Percentiles rank a stretch among this genome's conserved stretches.
phyloP scores from a whole-genome alignment of 352 stramenopile genomes.

The Phytophthora boehmeriae region DNA sequence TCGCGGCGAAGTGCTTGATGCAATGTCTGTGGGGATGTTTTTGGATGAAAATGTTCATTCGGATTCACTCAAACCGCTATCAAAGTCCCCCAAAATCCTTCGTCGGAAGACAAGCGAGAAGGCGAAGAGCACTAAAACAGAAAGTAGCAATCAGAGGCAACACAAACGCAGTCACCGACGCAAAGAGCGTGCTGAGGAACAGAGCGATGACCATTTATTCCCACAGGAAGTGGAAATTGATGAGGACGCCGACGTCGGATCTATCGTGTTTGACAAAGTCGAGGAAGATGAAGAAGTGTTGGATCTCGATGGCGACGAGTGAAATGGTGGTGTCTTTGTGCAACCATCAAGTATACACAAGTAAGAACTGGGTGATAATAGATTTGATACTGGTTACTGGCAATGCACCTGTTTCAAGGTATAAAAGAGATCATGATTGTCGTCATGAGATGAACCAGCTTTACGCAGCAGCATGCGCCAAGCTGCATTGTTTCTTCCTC shows the following conservation, averaged over 20 bases:
- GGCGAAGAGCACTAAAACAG: constrained; percentile 17
- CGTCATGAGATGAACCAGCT: constrained; percentile 4
- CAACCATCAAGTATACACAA: no score
- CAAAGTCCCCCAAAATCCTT: constrained; percentile 56
- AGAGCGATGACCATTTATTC: constrained; percentile 53
- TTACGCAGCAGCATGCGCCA: constrained; percentile 21
- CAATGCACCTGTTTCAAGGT: constrained; percentile 8
- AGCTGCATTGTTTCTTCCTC: constrained; percentile 42
- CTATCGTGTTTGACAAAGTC: constrained; percentile 47
- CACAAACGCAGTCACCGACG: constrained; percentile 9
- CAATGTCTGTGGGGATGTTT: constrained; percentile 61
- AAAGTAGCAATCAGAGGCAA: constrained; percentile 4
- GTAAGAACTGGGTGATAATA: neutral
- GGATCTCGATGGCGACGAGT: constrained; percentile 56
- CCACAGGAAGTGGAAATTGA: constrained; percentile 33
- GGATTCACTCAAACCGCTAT: constrained; percentile 51
- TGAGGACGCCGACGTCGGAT: constrained; percentile 32
- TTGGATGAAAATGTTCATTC: constrained; percentile 42
- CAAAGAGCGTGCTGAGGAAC: constrained; percentile 33
- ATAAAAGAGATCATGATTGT: constrained; percentile 10
- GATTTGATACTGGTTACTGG: neutral
- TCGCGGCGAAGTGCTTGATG: constrained; percentile 63
- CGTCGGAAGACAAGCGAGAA: constrained; percentile 33
- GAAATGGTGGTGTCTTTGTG: neutral
- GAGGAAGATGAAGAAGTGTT: constrained; percentile 57